Evolutionary conservation across 495 filamentous ascomycete species (phyloP).

Genomic region (Geoglossum glabrum): DNA sequence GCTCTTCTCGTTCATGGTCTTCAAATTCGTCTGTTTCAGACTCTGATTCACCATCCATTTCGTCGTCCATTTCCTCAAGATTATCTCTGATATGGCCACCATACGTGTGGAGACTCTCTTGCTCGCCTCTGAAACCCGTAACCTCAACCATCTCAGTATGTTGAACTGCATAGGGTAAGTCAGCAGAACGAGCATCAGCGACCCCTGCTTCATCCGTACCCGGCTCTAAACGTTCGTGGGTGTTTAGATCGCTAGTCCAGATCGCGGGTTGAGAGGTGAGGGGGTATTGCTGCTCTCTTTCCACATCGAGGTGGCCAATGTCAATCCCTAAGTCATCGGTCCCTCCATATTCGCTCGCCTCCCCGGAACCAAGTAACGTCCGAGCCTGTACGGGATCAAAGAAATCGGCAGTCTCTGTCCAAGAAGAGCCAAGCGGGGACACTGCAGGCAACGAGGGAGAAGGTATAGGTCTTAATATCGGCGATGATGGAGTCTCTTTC

Average conservation of each 20-base stretch:
- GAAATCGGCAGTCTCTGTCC: slow-evolving; percentile 1
- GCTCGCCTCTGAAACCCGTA: neutral
- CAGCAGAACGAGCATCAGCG: neutral
- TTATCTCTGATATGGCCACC: too few species aligned
- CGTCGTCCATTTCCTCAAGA: too few species aligned
- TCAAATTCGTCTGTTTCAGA: neutral
- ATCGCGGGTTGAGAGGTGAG: neutral
- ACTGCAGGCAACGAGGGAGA: slow-evolving; percentile 13
- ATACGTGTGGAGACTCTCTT: neutral
- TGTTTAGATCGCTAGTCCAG: neutral
- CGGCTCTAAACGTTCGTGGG: neutral
- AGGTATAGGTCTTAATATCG: slow-evolving; percentile 14
- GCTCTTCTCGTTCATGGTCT: neutral
- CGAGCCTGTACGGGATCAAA: neutral
- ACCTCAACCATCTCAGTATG: neutral
- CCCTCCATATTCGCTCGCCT: neutral
- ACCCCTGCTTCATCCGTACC: neutral
- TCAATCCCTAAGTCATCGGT: neutral
- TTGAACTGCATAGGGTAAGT: neutral
- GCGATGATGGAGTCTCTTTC: slow-evolving; percentile 10
- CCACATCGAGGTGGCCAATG: neutral
- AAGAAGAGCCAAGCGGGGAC: slow-evolving; percentile 12
- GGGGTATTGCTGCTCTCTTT: neutral
- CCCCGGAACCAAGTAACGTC: neutral
- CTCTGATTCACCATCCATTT: neutral